These are phyloP conservation scores for Selaginella moellendorffii DNA, from an alignment of 75 land plant species.

Conservation along the genomic window DNA sequence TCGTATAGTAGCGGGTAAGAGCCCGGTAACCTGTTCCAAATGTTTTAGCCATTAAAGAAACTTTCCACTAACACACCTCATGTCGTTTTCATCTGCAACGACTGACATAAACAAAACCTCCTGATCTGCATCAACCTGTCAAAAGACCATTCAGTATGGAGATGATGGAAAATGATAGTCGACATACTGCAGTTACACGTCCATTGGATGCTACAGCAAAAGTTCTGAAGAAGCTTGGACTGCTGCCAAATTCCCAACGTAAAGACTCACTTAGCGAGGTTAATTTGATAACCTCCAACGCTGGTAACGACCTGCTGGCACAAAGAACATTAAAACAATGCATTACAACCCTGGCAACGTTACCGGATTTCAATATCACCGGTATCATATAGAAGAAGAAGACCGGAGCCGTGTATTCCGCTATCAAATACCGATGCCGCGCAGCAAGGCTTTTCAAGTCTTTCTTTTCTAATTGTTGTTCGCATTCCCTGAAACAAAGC, in stretches of 20 bases:
- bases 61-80: constrained; percentile 61
- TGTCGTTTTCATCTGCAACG: constrained; percentile 40
- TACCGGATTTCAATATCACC: not conserved
- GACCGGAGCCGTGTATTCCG: not conserved
- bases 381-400: not conserved
- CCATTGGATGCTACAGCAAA: constrained; percentile 44
- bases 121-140: constrained; percentile 11
- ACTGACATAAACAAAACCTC: constrained; percentile 53
- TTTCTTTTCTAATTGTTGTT: constrained; percentile 3
- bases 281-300: constrained; percentile 46
- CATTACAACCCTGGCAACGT: not conserved
- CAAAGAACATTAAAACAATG: not conserved
- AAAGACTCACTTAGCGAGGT: constrained; percentile 37
- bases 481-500: not conserved
- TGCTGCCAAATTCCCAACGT: constrained; percentile 25
- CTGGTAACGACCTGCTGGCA: constrained; percentile 61
- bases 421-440: not conserved
- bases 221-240: constrained; percentile 16
- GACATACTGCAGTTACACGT: constrained; percentile 52
- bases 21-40: constrained; percentile 38
- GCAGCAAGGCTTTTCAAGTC: constrained; percentile 7
- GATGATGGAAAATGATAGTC: not conserved
- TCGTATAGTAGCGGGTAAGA: constrained; percentile 55
- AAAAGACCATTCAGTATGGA: constrained; percentile 19
- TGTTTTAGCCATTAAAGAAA: no score